phyloP scores from a whole-genome alignment of 345 rosid species.

The Citrus unshiu region DNA sequence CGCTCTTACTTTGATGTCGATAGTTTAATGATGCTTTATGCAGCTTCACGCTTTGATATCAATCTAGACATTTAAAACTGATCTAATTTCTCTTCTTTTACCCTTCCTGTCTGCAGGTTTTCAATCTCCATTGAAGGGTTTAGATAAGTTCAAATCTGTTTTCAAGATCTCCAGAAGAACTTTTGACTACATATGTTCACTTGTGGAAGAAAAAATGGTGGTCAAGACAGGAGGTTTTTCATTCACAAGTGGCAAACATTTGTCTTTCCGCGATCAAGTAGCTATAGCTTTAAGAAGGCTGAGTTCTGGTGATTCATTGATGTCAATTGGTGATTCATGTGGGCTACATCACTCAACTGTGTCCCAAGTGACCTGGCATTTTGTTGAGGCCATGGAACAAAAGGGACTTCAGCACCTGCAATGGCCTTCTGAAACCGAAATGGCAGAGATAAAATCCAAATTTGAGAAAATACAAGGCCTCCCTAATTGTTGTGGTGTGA shows the following conservation, averaged over 20 bases:
- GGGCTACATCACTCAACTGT: constrained; percentile 61
- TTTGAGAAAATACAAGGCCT: constrained; percentile 52
- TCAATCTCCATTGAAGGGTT: constrained; percentile 33
- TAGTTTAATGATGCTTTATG: background rate
- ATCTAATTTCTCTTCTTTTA: constrained; percentile 4
- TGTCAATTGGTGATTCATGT: constrained; percentile 44
- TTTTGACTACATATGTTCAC: constrained; percentile 55
- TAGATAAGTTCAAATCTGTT: constrained; percentile 35
- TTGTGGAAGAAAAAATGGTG: constrained; percentile 45
- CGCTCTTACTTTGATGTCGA: background rate
- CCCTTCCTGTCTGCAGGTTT: constrained; percentile 32
- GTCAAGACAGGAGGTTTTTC: constrained; percentile 37
- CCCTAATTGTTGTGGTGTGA: constrained; percentile 61
- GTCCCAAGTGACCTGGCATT: constrained; percentile 67
- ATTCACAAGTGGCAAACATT: constrained; percentile 40
- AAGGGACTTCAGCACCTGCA: constrained; percentile 48
- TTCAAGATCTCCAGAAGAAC: constrained; percentile 48
- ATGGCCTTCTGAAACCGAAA: constrained; percentile 50
- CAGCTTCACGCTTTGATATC: background rate
- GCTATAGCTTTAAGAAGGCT: constrained; percentile 62
- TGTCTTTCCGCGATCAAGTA: constrained; percentile 50
- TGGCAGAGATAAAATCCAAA: constrained; percentile 42
- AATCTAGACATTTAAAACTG: background rate
- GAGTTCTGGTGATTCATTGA: constrained; percentile 52
- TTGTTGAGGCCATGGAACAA: constrained; percentile 64